Base-by-base conservation (phyloP, 2,329 filamentous ascomycete genomes). In the Ilyonectria sp. region DNA sequence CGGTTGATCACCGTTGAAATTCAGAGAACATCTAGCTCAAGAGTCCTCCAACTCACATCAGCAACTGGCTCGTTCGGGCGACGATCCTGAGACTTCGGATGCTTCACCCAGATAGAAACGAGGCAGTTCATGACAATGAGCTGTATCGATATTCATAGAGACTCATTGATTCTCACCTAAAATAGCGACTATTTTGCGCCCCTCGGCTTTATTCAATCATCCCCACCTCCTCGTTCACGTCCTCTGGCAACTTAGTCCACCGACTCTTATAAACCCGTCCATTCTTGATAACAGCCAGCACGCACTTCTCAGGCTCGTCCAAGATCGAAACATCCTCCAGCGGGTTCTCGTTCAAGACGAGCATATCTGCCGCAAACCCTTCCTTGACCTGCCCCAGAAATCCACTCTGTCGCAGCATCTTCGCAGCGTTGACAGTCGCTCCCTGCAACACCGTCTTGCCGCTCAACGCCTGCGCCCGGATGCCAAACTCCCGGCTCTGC, bases 251-350 rank as follows among this genome's bases (percentile, higher is more conserved):
- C 6, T 57, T 63, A 13, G 58, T 49, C 69, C 70, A 75, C 17
- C 71, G 66, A 46, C 74, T 75, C 50, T 67, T 70, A 3, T 70
- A 68, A 7, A 56, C 50, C 13, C 43, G 49, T 3, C 87, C 87
- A 43, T 87, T 86, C 71, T 89, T 89, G 55, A 89, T 80, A 2
- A 89, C 86, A 7, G 81, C 84, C 43, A 88, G 67, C 8, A 89
- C 68, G 63, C 83, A 78, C 69, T 81, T 79, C 37, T 87, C 83
- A 4, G 82, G 82, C 31, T 79, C 71, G 67, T 86, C 85, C 33
- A 90, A 74, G 3, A 89, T 77, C 0, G 79, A 80, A 21, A 89
- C 82, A 72, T 89, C 83, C 13, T 87, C 82, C 62, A 90, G 74
- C 2, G 87, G 87, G 71, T 89, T 88, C 50, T 72, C 71, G 47